Evolutionary conservation across 495 filamentous ascomycete genomes (phyloP), one percentile per base, ranked within the genome.

Genomic region (Wilcoxina mikolae): DNA sequence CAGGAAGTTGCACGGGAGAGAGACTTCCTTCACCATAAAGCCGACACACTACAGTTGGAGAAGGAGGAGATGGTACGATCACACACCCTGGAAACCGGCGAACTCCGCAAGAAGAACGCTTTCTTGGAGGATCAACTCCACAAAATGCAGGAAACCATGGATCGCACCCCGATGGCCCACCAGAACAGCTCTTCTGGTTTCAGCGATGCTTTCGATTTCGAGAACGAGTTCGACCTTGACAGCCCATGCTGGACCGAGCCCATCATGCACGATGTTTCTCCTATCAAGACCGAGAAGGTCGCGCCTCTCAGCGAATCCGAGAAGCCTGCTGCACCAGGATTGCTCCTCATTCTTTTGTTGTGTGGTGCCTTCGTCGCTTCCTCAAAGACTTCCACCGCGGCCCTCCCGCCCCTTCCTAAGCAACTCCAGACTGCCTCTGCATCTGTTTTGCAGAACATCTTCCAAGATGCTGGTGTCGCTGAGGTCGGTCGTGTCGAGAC

Each of bases 361-460:
- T 89, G 94, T 64, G 91, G 91, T 61, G 91, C 91, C 48, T 95
- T 94, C 68, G 87, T 96, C 57, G 87, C 90, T 51, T 95, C 89
- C 12, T 66, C 64, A 43, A 94, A 90, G 72, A 76, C 75, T 50
- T 70, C 76, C 2, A 67, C 72, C 69, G 78, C 67, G 64, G 82
- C 62, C 58, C 81, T 95, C 61, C 90, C 89, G 27, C 82, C 82
- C 57, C 80, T 98, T 59, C 87, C 91, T 18, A 87, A 95, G 54
- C 90, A 95, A 60, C 83, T 96, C 53, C 87, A 87, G 54, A 85
- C 84, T 55, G 93, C 93, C 53, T 94, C 89, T 20, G 85, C 90
- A 49, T 83, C 81, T 28, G 82, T 98, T 31, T 77, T 98, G 50
- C 82, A 93, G 65, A 89, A 79, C 70, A 82, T 90, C 65, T 81